Conservation (phyloP, 306 rosid genomes). For the Cicer pinnatifidum region DNA sequence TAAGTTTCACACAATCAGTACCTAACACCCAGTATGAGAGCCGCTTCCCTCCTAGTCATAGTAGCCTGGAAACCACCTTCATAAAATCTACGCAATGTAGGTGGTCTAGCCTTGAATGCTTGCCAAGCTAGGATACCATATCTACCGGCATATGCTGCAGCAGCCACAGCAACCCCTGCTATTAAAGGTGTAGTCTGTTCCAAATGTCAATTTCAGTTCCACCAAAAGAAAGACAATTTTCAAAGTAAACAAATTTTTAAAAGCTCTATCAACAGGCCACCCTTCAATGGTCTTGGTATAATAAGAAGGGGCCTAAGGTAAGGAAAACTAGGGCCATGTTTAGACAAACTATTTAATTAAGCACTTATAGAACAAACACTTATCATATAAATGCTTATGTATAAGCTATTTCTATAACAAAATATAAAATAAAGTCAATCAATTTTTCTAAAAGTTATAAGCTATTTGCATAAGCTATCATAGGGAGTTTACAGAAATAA, state of each 20-base stretch:
- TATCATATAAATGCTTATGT: too few relatives aligned
- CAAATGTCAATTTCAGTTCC: constrained; percentile 43
- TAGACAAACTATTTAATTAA: too few relatives aligned
- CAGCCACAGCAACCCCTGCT: constrained; percentile 80
- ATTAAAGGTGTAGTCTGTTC: constrained; percentile 65
- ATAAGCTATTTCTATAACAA: too few relatives aligned
- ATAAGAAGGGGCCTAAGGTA: not conserved
- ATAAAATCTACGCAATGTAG: constrained; percentile 61
- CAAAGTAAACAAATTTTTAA: not conserved
- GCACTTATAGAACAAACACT: too few relatives aligned
- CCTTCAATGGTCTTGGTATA: not conserved
- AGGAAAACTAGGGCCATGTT: not conserved
- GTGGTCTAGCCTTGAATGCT: constrained; percentile 66
- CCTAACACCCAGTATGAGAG: constrained; percentile 36
- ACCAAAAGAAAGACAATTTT: constrained; percentile 11
- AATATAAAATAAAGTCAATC: too few relatives aligned
- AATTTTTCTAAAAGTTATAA: too few relatives aligned
- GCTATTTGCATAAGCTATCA: not conserved
- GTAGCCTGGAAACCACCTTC: constrained; percentile 29
- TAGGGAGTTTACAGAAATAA: not conserved
- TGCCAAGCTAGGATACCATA: constrained; percentile 82
- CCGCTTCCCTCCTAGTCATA: constrained; percentile 24
- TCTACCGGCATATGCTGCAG: constrained; percentile 83
- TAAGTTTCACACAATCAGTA: not conserved
- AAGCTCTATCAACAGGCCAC: not conserved